Percentiles rank a stretch among this genome's conserved stretches.
Conservation (phyloP, 2,329 filamentous ascomycete genomes). For the Cercospora beticola region DNA sequence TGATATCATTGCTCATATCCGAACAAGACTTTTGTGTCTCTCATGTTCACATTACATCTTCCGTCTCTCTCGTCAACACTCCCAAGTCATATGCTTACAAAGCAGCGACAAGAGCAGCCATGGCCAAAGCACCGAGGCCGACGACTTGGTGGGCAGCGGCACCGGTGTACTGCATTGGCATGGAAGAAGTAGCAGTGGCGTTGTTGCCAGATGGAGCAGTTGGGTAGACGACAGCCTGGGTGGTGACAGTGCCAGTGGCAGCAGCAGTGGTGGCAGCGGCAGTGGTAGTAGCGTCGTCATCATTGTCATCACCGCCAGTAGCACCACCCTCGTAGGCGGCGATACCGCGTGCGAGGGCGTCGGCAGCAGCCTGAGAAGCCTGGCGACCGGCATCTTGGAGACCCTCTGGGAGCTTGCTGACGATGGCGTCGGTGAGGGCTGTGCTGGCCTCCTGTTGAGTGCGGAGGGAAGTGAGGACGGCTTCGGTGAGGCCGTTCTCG, state of each 20-base stretch:
- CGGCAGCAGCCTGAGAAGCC: conserved; percentile 12
- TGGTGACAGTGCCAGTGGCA: conserved; percentile 5
- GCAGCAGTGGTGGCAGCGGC: not conserved
- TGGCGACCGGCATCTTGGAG: conserved; percentile 16
- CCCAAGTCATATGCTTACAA: conserved; percentile 1
- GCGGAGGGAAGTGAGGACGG: conserved; percentile 11
- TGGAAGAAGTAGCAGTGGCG: conserved; percentile 8
- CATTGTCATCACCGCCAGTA: not conserved
- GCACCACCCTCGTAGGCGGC: conserved; percentile 11
- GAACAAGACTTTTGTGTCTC: not conserved
- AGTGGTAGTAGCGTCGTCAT: not conserved
- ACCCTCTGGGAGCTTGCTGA: conserved; percentile 14
- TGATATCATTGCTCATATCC: conserved; percentile 1
- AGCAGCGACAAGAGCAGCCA: conserved; percentile 15
- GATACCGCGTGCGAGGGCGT: conserved; percentile 12
- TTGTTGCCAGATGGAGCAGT: not conserved
- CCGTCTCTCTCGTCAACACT: not conserved
- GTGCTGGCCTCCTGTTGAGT: conserved; percentile 1
- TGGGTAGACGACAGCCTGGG: not conserved
- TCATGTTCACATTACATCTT: conserved; percentile 4
- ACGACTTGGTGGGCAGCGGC: conserved; percentile 15
- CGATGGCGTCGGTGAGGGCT: conserved; percentile 7
- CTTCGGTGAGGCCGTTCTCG: conserved; percentile 1
- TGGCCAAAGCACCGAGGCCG: conserved; percentile 12
- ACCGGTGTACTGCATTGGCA: conserved; percentile 16